phyloP scores from a whole-genome alignment of 768 basidiomycete species.

The Pleurotus citrinopileatus region DNA sequence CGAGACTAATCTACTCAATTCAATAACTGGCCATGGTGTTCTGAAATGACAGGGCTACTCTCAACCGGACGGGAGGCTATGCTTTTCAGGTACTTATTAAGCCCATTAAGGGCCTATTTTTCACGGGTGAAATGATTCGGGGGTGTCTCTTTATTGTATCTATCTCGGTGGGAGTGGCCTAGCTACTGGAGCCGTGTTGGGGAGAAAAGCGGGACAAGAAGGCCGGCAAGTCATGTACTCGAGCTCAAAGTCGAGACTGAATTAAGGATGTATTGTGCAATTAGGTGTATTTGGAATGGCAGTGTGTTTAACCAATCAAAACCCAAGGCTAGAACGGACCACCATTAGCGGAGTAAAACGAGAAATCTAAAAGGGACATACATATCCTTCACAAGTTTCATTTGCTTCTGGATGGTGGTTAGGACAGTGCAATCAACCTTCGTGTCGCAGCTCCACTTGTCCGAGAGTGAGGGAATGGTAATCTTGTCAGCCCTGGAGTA shows the following conservation, averaged over 20 bases:
- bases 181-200: conserved; percentile 65
- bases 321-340: no score
- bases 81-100: conserved; percentile 60
- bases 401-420: background rate
- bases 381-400: background rate
- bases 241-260: no score
- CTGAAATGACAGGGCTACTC: conserved; percentile 56
- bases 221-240: conserved; percentile 35
- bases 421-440: background rate
- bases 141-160: conserved; percentile 59
- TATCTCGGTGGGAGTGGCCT: conserved; percentile 72
- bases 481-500: background rate
- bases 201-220: conserved; percentile 48
- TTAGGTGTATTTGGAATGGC: no score
- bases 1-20: no score
- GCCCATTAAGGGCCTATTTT: conserved; percentile 54
- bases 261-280: no score
- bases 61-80: conserved; percentile 52
- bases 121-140: conserved; percentile 69
- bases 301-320: no score
- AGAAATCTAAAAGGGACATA: background rate
- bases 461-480: background rate
- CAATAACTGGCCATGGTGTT: no score
- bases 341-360: no score
- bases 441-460: background rate